These are phyloP conservation scores for Acanthamoeba triangularis DNA, from an alignment of 208 protist genomes.

Conservation along the genomic window DNA sequence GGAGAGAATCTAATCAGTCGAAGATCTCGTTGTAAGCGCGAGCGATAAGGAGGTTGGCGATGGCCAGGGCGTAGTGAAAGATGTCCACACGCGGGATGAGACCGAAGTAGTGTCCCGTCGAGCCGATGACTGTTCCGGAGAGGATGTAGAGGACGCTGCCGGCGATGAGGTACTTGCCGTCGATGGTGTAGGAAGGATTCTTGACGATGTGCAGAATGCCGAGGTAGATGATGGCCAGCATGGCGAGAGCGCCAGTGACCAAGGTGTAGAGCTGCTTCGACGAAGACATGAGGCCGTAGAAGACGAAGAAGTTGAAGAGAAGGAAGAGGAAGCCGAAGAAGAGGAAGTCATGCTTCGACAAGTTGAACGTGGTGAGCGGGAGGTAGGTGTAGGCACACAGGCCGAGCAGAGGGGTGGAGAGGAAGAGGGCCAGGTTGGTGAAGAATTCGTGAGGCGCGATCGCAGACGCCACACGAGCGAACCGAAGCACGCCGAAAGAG, in stretches of 20 bases:
- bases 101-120: slow-evolving; percentile 47
- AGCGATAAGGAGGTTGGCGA: slow-evolving; percentile 34
- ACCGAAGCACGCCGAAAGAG: slow-evolving; percentile 60
- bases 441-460: slow-evolving; percentile 58
- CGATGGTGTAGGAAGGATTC: background rate
- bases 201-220: slow-evolving; percentile 25
- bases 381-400: slow-evolving; percentile 44
- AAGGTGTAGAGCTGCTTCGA: slow-evolving; percentile 59
- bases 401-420: slow-evolving; percentile 46
- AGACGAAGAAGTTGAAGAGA: slow-evolving; percentile 61
- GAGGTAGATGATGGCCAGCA: slow-evolving; percentile 53
- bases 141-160: slow-evolving; percentile 41
- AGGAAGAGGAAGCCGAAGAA: slow-evolving; percentile 31
- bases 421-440: slow-evolving; percentile 67
- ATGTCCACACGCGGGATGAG: slow-evolving; percentile 45
- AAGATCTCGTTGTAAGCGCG: slow-evolving; percentile 29
- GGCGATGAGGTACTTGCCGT: slow-evolving; percentile 51
- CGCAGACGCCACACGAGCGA: slow-evolving; percentile 6
- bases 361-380: background rate
- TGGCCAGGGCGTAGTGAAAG: slow-evolving; percentile 56
- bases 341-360: slow-evolving; percentile 36
- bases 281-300: slow-evolving; percentile 38
- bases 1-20: background rate
- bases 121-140: slow-evolving; percentile 25
- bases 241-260: slow-evolving; percentile 22